Evolutionary conservation across 257 asterid species (phyloP), one percentile per base, ranked within the genome.

Genomic region (Fraxinus cuspidata): DNA sequence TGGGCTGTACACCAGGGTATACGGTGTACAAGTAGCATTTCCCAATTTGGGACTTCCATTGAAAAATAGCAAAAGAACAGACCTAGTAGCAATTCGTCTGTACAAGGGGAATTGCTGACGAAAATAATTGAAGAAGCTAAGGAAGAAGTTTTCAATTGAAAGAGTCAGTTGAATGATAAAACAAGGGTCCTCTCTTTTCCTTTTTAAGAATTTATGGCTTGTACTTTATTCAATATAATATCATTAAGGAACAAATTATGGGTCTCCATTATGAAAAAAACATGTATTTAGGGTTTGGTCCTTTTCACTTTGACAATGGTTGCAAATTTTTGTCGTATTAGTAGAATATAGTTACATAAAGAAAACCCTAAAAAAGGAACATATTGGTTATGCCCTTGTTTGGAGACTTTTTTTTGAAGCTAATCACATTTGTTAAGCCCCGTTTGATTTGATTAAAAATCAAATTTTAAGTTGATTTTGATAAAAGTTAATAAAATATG

Each of bases 161-260:
- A 80, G 68, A 56, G 80, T 77, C 80, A 77, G 40, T 44, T 38
- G 1, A 65, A 74, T 70, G 81, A 84, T 85, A 73, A 77, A 82
- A 75, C 74, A 77, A 79, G 47, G 71, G 88, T 86, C 87, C 82
- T 71, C 64, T 23, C 40, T 67, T 74, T 70, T 13, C 65, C 44
- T 66, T 76, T 78, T 74, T 29, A 75, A 75, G 71, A 71, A 71
- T 78, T 81, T 31, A 0, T 31, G 74, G 68, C 77, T 88, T 80
- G 85, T 80, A 80, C 81, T 79, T 79, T 56, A 58, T 38, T 77
- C 44, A 70, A 74, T 72, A 56, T 66, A 44, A 66, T 47, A 69
- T 74, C 76, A 29, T 71, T 37, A 37, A 68, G 79, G 82, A 71
- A 70, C 90, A 90, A 88, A 91, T 89, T 75, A 88, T 88, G 84